These are phyloP conservation scores for Bassia scoparia DNA, from an alignment of 148 eudicot species.

Conservation along the genomic window DNA sequence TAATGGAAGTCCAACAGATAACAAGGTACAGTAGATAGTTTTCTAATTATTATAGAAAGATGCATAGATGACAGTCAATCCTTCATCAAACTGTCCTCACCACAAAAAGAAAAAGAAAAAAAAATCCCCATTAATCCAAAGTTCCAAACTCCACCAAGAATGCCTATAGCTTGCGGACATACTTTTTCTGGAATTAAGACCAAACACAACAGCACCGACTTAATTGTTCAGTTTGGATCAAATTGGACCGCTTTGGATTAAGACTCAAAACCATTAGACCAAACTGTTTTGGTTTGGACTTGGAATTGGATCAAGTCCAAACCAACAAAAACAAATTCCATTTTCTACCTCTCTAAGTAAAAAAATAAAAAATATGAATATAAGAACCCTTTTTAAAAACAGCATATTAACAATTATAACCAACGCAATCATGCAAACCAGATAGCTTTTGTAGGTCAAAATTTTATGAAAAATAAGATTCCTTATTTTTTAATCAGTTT, in stretches of 20 bases:
- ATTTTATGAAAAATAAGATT: too few relatives aligned
- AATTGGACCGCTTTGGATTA: not conserved
- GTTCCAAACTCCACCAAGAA: not conserved
- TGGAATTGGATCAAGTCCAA: not conserved
- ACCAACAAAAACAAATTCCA: not conserved
- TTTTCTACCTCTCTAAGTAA: not conserved
- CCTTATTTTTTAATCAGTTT: too few relatives aligned
- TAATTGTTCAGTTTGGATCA: not conserved
- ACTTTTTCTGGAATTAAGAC: not conserved
- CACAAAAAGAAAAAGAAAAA: too few relatives aligned
- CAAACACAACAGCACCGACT: not conserved
- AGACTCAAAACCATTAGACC: not conserved
- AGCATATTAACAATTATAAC: too few relatives aligned
- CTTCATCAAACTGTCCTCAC: constrained; percentile 10
- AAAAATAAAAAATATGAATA: too few relatives aligned
- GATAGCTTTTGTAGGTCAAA: too few relatives aligned
- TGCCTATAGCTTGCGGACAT: not conserved
- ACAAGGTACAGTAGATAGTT: not conserved
- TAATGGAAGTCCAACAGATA: constrained; percentile 4
- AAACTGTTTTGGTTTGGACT: not conserved
- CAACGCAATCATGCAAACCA: too few relatives aligned
- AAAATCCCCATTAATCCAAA: too few relatives aligned
- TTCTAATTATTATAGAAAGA: not conserved
- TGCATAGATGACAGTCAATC: not conserved
- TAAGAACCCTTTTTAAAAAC: too few relatives aligned